phyloP scores from a whole-genome alignment of 2,329 filamentous ascomycete genomes.

The Ilyonectria mors-panacis region DNA sequence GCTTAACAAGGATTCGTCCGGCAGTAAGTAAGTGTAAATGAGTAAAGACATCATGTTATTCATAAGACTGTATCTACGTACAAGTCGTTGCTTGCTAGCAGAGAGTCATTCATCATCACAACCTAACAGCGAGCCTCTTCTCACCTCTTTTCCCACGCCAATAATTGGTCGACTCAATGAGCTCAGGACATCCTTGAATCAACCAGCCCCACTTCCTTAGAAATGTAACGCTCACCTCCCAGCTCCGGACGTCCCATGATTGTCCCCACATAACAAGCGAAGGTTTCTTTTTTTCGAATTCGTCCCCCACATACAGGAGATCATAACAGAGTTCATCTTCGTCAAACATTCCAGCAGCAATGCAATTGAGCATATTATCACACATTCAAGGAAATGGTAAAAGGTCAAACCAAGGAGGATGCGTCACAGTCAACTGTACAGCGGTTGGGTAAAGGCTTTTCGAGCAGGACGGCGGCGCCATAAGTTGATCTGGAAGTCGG shows the following conservation, averaged over 20 bases:
- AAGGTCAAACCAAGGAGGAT: slow-evolving; percentile 36
- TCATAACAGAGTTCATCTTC: slow-evolving; percentile 34
- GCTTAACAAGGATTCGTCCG: neutral
- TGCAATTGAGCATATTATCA: slow-evolving; percentile 30
- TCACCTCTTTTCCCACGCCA: slow-evolving; percentile 46
- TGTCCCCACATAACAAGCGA: slow-evolving; percentile 63
- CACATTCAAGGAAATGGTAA: slow-evolving; percentile 31
- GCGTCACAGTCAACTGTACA: slow-evolving; percentile 18
- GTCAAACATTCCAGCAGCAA: slow-evolving; percentile 8
- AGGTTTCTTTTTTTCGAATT: slow-evolving; percentile 10
- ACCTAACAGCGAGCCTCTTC: slow-evolving; percentile 4
- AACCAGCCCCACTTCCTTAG: slow-evolving; percentile 59
- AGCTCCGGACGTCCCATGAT: slow-evolving; percentile 58
- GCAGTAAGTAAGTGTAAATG: neutral
- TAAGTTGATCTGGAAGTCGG: neutral
- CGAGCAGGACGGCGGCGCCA: neutral
- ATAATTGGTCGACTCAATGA: slow-evolving; percentile 54
- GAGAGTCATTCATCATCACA: neutral
- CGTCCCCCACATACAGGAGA: slow-evolving; percentile 12
- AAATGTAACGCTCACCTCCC: slow-evolving; percentile 63
- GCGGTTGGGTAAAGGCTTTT: slow-evolving; percentile 24
- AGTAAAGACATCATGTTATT: neutral
- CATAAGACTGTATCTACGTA: neutral
- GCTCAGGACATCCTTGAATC: slow-evolving; percentile 53
- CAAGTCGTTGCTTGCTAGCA: neutral